A percentile compares a stretch with the other conserved stretches of the same genome.
These are phyloP conservation scores for Penicillium goetzii DNA, from an alignment of 495 filamentous ascomycete species.

Conservation along the genomic window DNA sequence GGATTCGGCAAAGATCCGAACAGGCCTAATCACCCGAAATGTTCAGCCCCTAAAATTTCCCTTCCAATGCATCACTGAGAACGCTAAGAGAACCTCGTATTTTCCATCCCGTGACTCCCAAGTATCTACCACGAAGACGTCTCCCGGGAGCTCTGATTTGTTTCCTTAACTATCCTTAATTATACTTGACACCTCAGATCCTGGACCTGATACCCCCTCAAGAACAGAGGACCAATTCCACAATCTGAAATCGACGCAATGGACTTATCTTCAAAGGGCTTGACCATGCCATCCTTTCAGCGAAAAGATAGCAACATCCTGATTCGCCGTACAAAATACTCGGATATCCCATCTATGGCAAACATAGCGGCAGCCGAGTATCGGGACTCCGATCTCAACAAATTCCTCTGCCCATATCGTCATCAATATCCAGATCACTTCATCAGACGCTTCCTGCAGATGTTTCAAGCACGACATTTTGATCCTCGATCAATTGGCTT, in stretches of 20 bases:
- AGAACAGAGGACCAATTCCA: not conserved
- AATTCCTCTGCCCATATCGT: constrained; percentile 17
- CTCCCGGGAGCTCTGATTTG: not conserved
- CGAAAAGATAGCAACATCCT: constrained; percentile 2
- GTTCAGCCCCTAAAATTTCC: not conserved
- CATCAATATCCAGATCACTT: constrained; percentile 18
- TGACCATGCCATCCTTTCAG: not conserved
- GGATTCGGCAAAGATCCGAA: not conserved
- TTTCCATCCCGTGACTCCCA: not conserved
- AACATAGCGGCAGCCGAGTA: constrained; percentile 11
- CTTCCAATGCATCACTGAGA: not conserved
- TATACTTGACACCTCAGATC: not conserved
- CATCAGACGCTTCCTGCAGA: constrained; percentile 17
- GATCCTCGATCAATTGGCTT: constrained; percentile 19
- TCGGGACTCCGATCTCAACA: constrained; percentile 10
- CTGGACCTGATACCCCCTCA: not conserved
- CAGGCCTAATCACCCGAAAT: not conserved
- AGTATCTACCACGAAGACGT: not conserved
- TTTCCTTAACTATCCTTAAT: not conserved
- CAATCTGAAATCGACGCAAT: not conserved
- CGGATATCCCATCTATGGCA: constrained; percentile 13
- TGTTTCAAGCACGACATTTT: constrained; percentile 16
- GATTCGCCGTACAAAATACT: constrained; percentile 10
- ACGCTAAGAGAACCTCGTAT: not conserved
- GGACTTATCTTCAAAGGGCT: not conserved